These are phyloP conservation scores for Saksenaea oblongispora DNA, from an alignment of 371 early-diverging fungal species.

Conservation along the genomic window DNA sequence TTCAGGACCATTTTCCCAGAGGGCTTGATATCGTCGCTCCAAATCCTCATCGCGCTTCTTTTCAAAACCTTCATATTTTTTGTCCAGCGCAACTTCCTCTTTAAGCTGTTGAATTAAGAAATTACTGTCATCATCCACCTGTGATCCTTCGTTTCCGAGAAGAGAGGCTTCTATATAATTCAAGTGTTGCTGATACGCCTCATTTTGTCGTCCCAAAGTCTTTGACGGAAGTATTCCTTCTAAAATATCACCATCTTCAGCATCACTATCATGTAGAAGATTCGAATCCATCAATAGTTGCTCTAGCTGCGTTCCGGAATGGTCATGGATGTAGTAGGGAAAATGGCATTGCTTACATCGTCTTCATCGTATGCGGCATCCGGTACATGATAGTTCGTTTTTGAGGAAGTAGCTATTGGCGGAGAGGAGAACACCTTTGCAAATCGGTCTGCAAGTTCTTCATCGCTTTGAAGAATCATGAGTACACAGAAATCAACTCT, in stretches of 20 bases:
- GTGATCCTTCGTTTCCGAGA: slow-evolving; percentile 16
- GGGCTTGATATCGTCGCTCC: slow-evolving; percentile 33
- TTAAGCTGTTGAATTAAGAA: slow-evolving; percentile 35
- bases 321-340: not conserved
- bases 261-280: slow-evolving; percentile 11
- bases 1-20: slow-evolving; percentile 21
- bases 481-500: not conserved
- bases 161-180: slow-evolving; percentile 19
- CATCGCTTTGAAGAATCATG: slow-evolving; percentile 14
- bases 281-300: slow-evolving; percentile 16
- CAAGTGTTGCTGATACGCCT: slow-evolving; percentile 6
- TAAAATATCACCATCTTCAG: slow-evolving; percentile 19
- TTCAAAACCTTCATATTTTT: slow-evolving; percentile 36
- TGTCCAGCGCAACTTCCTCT: slow-evolving; percentile 45
- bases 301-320: slow-evolving; percentile 7
- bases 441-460: slow-evolving; percentile 33
- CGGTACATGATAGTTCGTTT: slow-evolving; percentile 17
- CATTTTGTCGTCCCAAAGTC: not conserved
- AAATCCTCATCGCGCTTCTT: slow-evolving; percentile 38
- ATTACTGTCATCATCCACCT: slow-evolving; percentile 32
- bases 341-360: not conserved
- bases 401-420: slow-evolving; percentile 16
- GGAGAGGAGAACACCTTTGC: slow-evolving; percentile 27
- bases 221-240: not conserved
- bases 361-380: slow-evolving; percentile 17